A percentile compares a stretch with the other conserved stretches of the same genome.
These are phyloP conservation scores for Aspergillus sp. DNA, from an alignment of 2,329 filamentous ascomycete genomes.

Conservation along the genomic window DNA sequence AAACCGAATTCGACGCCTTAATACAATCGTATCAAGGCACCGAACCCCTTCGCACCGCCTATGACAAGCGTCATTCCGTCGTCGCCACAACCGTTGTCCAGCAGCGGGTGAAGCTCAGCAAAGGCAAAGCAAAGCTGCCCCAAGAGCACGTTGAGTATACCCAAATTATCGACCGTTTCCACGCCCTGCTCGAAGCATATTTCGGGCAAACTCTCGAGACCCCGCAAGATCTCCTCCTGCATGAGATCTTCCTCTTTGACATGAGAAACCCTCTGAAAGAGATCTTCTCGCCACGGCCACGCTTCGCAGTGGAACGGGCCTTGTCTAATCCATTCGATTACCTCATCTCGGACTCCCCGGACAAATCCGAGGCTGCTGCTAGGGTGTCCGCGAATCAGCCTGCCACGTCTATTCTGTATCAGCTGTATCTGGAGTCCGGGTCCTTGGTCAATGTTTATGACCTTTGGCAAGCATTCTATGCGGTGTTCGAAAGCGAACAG, in stretches of 20 bases:
- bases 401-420: conserved; percentile 61
- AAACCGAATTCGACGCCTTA: conserved; percentile 53
- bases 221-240: conserved; percentile 54
- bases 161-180: conserved; percentile 52
- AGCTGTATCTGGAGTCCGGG: conserved; percentile 65
- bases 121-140: conserved; percentile 57
- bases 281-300: conserved; percentile 59
- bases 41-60: conserved; percentile 68
- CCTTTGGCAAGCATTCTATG: conserved; percentile 63
- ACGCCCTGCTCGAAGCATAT: conserved; percentile 48
- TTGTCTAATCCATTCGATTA: conserved; percentile 63
- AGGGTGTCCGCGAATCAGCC: conserved; percentile 56
- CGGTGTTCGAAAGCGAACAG: conserved; percentile 49
- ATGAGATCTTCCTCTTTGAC: conserved; percentile 62
- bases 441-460: conserved; percentile 63
- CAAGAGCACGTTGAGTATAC: conserved; percentile 59
- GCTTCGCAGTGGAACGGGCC: conserved; percentile 62
- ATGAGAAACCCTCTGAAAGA: conserved; percentile 59
- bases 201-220: conserved; percentile 51
- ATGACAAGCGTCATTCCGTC: conserved; percentile 65
- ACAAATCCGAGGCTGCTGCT: conserved; percentile 22
- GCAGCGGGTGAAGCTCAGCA: conserved; percentile 61
- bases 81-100: conserved; percentile 61
- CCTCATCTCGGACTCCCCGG: conserved; percentile 52
- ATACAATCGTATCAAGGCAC: conserved; percentile 49